phyloP scores from a whole-genome alignment of 2,329 filamentous ascomycete species.

The Clonostachys sp. region DNA sequence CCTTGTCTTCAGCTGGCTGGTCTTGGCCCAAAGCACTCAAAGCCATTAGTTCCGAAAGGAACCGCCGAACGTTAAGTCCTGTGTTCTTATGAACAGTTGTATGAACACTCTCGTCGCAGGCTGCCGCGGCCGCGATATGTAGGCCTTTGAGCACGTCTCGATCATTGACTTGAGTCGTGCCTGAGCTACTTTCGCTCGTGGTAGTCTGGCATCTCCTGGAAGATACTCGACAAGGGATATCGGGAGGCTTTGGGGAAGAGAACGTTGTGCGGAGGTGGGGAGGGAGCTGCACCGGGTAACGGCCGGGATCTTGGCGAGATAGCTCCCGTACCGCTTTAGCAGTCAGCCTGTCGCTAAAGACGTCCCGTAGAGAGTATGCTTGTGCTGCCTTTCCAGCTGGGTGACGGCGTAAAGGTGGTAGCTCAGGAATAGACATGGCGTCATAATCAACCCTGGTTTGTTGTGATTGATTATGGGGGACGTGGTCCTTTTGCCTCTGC shows the following conservation, averaged over 20 bases:
- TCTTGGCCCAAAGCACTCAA: slow-evolving; percentile 39
- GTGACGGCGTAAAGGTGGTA: neutral
- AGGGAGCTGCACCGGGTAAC: neutral
- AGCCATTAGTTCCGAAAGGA: slow-evolving; percentile 47
- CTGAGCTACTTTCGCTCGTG: slow-evolving; percentile 12
- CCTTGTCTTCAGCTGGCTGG: slow-evolving; percentile 11
- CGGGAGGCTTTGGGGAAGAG: neutral
- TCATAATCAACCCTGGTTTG: neutral
- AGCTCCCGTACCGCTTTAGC: neutral
- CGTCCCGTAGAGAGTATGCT: neutral
- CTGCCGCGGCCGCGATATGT: slow-evolving; percentile 50
- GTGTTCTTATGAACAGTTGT: slow-evolving; percentile 45
- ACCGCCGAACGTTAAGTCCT: slow-evolving; percentile 46
- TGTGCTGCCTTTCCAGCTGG: neutral
- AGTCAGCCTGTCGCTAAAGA: neutral
- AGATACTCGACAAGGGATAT: neutral
- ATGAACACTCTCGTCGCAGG: slow-evolving; percentile 50
- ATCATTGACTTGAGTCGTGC: slow-evolving; percentile 26
- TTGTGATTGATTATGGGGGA: neutral
- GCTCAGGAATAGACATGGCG: neutral
- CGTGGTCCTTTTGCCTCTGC: neutral
- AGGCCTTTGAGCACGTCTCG: slow-evolving; percentile 49
- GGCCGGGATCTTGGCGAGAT: neutral
- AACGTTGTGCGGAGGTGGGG: neutral
- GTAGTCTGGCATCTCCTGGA: too few relatives aligned